phyloP scores from a whole-genome alignment of 192 early-diverging fungal species.

The Entophlyctis luteolus region DNA sequence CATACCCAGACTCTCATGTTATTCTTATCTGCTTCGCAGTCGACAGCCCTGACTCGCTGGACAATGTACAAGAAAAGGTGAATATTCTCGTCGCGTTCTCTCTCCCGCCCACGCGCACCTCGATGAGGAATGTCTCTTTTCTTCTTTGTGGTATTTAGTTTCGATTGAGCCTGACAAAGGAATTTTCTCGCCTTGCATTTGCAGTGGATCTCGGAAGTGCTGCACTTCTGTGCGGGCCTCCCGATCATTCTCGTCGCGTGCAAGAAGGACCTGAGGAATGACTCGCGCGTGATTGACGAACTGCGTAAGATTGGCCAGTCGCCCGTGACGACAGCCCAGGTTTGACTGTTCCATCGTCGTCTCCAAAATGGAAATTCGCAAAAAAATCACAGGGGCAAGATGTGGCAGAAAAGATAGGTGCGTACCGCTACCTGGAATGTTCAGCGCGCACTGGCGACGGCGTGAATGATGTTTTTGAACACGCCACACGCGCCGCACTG shows the following conservation, averaged over 20 bases:
- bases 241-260: constrained; percentile 83
- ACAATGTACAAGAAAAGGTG: constrained; percentile 74
- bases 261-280: constrained; percentile 86
- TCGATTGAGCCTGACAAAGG: too few species aligned
- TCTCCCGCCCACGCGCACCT: too few species aligned
- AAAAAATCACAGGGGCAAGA: constrained; percentile 51
- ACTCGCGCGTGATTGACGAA: constrained; percentile 71
- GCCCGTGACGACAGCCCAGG: constrained; percentile 72
- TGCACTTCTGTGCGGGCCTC: constrained; percentile 78
- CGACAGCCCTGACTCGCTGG: constrained; percentile 68
- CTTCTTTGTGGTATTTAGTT: background rate
- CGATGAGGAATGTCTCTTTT: background rate
- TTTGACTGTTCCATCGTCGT: too few species aligned
- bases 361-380: too few species aligned
- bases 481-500: constrained; percentile 36
- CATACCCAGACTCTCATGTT: constrained; percentile 88
- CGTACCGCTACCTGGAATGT: constrained; percentile 88
- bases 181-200: too few species aligned
- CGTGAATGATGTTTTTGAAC: constrained; percentile 13
- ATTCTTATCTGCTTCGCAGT: constrained; percentile 92
- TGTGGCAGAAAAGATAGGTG: constrained; percentile 80
- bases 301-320: constrained; percentile 68
- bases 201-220: constrained; percentile 82
- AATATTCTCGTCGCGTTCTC: too few species aligned
- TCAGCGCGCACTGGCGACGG: constrained; percentile 82